Evolutionary conservation across 768 basidiomycete genomes (phyloP).

Genomic region (Boletus rubroflammeus): DNA sequence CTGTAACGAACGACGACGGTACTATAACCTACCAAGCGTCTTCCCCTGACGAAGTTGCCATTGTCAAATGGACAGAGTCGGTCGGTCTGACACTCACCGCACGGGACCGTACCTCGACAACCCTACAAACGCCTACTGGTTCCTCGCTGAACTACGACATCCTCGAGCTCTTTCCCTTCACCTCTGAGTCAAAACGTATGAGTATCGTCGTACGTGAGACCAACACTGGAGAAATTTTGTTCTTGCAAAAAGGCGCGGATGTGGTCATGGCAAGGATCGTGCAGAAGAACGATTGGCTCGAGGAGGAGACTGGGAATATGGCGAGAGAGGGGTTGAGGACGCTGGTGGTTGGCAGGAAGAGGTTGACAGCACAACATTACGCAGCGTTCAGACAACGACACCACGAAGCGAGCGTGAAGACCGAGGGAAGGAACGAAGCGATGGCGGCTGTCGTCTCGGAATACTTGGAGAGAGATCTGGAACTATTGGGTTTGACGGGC

Average conservation of each 20-base stretch:
- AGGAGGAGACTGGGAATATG: conserved; percentile 99
- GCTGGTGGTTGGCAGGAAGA: conserved; percentile 85
- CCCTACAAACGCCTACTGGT: conserved; percentile 70
- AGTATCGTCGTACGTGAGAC: conserved; percentile 90
- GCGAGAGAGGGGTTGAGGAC: conserved; percentile 94
- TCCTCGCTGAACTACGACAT: conserved; percentile 70
- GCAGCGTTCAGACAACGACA: conserved; percentile 67
- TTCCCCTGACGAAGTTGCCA: conserved; percentile 98
- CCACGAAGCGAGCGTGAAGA: conserved; percentile 72
- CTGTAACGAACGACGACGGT: conserved; percentile 91
- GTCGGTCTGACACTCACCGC: conserved; percentile 86
- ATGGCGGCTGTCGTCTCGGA: conserved; percentile 72
- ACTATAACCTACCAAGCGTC: conserved; percentile 96
- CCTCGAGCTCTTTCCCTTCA: conserved; percentile 96
- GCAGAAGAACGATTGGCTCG: conserved; percentile 96
- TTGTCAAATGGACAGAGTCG: conserved; percentile 95
- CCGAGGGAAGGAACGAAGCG: conserved; percentile 79
- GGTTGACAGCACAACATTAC: conserved; percentile 66
- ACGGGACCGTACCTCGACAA: conserved; percentile 89
- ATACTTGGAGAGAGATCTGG: conserved; percentile 83
- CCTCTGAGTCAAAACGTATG: conserved; percentile 98
- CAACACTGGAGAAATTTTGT: conserved; percentile 73
- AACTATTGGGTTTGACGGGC: conserved; percentile 92
- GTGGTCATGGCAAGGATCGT: conserved; percentile 97
- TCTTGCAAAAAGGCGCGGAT: conserved; percentile 96